Base-by-base conservation (phyloP, 1,139 yeast species). In the Diutina mesorugosa region DNA sequence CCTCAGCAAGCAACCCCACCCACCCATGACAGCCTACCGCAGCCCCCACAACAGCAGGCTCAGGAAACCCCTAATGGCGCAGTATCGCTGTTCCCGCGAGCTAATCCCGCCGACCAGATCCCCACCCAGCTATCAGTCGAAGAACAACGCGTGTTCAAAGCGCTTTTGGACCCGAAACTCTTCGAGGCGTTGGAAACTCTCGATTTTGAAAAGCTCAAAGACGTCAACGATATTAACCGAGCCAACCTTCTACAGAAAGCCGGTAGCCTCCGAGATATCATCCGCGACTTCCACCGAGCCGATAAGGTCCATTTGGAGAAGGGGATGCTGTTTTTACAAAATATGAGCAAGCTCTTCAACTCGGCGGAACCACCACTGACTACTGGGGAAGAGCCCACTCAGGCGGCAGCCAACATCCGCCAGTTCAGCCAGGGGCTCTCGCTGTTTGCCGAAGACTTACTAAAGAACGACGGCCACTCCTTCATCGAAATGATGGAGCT, bases 401-500 rank as follows among this genome's bases (percentile, higher is more conserved):
- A 50, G 16, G 32, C 53, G 14, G 45, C 41, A 14, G 53, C 53
- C 45, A 50, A 50, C 16, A 18, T 50, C 28, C 45, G 53, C 21
- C 53, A 50, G 16, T 50, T 50, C 16, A 32, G 45, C 12, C 53
- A 50, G 28, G 53, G 53, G 8, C 32, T 50, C 10, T 38, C 84
- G 56, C 78, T 81, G 14, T 86, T 88, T 56, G 93, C 95, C 0
- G 95, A 88, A 61, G 95, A 88, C 65, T 69, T 89, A 41, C 72
- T 87, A 58, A 81, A 81, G 60, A 85, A 86, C 65, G 90, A 86
- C 61, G 96, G 96, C 35, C 78, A 78, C 62, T 78, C 83, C 57
- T 87, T 88, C 63, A 79, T 89, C 51, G 85, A 84, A 60, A 83
- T 87, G 81, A 84, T 89, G 84, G 95, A 87, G 65, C 77, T 82